phyloP scores from a whole-genome alignment of 176 grass and related monocot genomes.

The Zoysia pacifica region DNA sequence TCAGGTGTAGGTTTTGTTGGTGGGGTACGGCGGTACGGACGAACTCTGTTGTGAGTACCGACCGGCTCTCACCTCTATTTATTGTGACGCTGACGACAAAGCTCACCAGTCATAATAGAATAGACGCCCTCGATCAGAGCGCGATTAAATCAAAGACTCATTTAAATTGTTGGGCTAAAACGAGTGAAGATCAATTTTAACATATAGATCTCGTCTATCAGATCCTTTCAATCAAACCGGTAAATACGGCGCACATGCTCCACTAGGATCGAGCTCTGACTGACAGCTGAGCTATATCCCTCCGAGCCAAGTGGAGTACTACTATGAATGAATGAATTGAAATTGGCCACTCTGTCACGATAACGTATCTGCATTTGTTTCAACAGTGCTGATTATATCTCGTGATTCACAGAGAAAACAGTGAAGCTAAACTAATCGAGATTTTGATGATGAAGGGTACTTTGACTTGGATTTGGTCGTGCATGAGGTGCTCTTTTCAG shows the following conservation, averaged over 20 bases:
- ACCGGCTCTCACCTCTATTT: too few species aligned
- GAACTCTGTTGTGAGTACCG: too few species aligned
- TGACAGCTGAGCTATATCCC: neutral
- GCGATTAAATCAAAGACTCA: too few species aligned
- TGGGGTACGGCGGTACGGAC: too few species aligned
- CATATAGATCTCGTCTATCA: neutral
- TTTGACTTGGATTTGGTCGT: neutral
- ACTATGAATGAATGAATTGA: too few species aligned
- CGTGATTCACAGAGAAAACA: neutral
- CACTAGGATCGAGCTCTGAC: neutral
- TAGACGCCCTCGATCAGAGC: too few species aligned
- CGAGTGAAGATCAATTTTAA: too few species aligned
- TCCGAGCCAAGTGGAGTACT: neutral
- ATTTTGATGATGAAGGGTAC: neutral
- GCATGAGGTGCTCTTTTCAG: neutral
- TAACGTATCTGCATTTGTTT: neutral
- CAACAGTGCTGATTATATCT: neutral
- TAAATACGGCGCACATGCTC: neutral
- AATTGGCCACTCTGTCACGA: neutral
- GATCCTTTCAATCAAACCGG: neutral
- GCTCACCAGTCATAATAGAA: too few species aligned
- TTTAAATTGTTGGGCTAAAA: too few species aligned
- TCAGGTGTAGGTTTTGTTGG: too few species aligned
- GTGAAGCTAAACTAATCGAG: neutral
- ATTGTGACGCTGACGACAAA: too few species aligned